Percentiles rank a stretch among this genome's conserved stretches.
Evolutionary conservation across 1,284 basidiomycete species (phyloP).

Genomic region (Rhodotorula sp.): DNA sequence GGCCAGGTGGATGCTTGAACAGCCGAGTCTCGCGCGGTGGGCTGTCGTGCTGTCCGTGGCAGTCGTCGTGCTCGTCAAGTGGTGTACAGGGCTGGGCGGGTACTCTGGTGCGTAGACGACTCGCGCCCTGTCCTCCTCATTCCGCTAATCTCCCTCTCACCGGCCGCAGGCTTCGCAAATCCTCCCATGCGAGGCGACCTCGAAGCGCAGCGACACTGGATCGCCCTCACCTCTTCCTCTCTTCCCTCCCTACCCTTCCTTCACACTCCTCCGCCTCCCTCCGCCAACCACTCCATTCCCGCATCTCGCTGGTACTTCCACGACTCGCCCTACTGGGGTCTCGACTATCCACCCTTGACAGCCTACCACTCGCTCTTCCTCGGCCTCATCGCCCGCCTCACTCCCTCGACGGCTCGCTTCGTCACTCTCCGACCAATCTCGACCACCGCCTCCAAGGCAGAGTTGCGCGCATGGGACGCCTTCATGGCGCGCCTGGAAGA

Average conservation of each 20-base stretch:
- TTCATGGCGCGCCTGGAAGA: constrained; percentile 28
- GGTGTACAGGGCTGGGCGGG: constrained; percentile 67
- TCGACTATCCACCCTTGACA: constrained; percentile 89
- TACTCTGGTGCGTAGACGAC: constrained; percentile 66
- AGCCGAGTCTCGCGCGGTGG: background rate
- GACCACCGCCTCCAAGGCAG: constrained; percentile 10
- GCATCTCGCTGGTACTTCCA: constrained; percentile 1
- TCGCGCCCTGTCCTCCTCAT: background rate
- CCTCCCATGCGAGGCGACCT: constrained; percentile 88
- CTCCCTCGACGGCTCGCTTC: constrained; percentile 25
- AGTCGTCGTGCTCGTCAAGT: constrained; percentile 61
- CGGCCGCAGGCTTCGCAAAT: constrained; percentile 59
- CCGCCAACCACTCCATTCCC: background rate
- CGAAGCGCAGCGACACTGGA: constrained; percentile 77
- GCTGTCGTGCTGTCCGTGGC: constrained; percentile 50
- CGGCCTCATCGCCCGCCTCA: constrained; percentile 57
- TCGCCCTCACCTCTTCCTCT: constrained; percentile 27
- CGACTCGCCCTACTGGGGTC: constrained; percentile 76
- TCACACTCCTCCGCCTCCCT: background rate
- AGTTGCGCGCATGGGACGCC: constrained; percentile 24
- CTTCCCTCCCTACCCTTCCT: background rate
- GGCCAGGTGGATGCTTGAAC: constrained; percentile 3
- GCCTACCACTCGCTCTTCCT: constrained; percentile 81
- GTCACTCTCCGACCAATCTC: constrained; percentile 33
- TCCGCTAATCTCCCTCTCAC: background rate